Base-by-base conservation (phyloP, 1,284 basidiomycete genomes). In the Ganoderma multipileum region DNA sequence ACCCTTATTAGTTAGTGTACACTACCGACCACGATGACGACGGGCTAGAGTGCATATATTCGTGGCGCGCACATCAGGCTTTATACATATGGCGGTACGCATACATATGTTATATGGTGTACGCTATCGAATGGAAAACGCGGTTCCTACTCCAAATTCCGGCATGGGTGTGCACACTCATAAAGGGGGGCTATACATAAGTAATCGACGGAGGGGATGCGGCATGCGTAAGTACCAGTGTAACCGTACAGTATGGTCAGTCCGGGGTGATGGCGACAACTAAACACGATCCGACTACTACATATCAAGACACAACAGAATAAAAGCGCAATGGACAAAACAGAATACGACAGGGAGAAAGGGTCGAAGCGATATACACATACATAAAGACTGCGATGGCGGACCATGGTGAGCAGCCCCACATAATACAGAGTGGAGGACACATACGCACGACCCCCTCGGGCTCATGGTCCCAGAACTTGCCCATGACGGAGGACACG, bases 401-500 rank as follows among this genome's bases (percentile, higher is more conserved):
- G 8, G 47, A 55, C 28, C 16, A 55, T 14, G 52, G 28, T 11
- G 52, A 33, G 52, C 16, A 33, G 52, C 33, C 55, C 30, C 36
- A 54, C 61, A 66, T 71, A 39, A 67, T 67, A 66, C 61, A 66
- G 39, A 61, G 57, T 3, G 18, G 42, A 33, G 11, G 12, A 36
- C 57, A 39, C 57, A 39, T 36, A 59, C 57, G 36, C 18, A 18
- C 26, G 16, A 26, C 14, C n/a, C n/a, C 50, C 26, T 54, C 52
- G 52, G 28, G 18, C 5, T 33, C 52, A 30, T 30, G 16, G 28
- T 28, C 23, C 82, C 74, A 85, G 72, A 82, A 81, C 68, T 78
- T 79, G 63, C 79, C 79, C 60, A 77, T 72, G 42, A 81, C 89
- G 72, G 72, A 93, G 81, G 54, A 85, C 75, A 33, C 90, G 86